A percentile compares a stretch with the other conserved stretches of the same genome.
phyloP scores from a whole-genome alignment of 176 grass and related monocot genomes.

The Bothriochloa decipiens region DNA sequence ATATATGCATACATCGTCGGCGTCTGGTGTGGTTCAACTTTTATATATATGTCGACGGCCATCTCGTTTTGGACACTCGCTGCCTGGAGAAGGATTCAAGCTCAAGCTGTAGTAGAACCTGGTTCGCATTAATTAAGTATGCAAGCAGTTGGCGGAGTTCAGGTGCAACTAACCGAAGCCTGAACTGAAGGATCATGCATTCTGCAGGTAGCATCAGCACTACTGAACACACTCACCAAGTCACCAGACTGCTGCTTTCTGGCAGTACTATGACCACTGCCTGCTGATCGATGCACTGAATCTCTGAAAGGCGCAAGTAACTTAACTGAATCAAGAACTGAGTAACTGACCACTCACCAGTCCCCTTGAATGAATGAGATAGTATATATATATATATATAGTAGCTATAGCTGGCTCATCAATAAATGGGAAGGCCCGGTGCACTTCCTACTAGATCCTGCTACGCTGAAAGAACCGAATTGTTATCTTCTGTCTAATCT shows the following conservation, averaged over 20 bases:
- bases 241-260: not conserved
- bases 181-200: not conserved
- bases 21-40: not conserved
- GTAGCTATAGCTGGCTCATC: not conserved
- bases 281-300: not conserved
- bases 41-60: not conserved
- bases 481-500: conserved; percentile 40
- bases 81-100: not conserved
- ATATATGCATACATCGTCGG: not conserved
- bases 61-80: not conserved
- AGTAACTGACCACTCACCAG: not conserved
- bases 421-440: not conserved
- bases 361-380: not conserved
- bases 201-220: not conserved
- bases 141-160: not conserved
- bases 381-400: too few species aligned
- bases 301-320: not conserved
- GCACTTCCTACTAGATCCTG: conserved; percentile 13
- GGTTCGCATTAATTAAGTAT: not conserved
- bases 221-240: not conserved
- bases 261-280: not conserved
- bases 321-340: not conserved
- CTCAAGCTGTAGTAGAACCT: not conserved
- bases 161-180: too few species aligned
- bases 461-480: conserved; percentile 32